A percentile compares a stretch with the other conserved stretches of the same genome.
Conservation (phyloP, 371 early-diverging fungal species). For the Mycotypha africana region DNA sequence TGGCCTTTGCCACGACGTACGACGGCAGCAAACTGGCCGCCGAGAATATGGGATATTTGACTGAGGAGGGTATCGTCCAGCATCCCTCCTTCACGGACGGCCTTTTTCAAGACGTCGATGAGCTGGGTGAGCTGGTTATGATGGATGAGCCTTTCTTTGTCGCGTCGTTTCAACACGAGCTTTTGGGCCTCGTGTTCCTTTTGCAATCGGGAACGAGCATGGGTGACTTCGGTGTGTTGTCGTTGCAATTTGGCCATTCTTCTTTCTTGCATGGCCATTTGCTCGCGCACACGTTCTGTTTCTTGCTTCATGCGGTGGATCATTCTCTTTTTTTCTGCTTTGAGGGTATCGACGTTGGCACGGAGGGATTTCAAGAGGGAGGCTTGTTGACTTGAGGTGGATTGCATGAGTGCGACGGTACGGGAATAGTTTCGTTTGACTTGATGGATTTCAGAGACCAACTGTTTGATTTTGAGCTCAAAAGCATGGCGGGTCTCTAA, state of each 20-base stretch:
- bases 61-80: slow-evolving; percentile 36
- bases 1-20: slow-evolving; percentile 26
- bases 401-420: slow-evolving; percentile 48
- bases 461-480: slow-evolving; percentile 66
- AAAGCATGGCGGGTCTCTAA: slow-evolving; percentile 48
- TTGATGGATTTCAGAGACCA: slow-evolving; percentile 68
- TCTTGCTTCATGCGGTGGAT: slow-evolving; percentile 77
- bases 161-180: slow-evolving; percentile 48
- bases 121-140: slow-evolving; percentile 51
- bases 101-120: slow-evolving; percentile 45
- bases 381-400: slow-evolving; percentile 52
- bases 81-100: slow-evolving; percentile 42
- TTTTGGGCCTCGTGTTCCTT: slow-evolving; percentile 64
- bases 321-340: slow-evolving; percentile 76
- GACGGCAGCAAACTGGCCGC: slow-evolving; percentile 39
- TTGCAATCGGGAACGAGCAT: slow-evolving; percentile 65
- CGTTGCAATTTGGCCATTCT: slow-evolving; percentile 69
- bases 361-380: slow-evolving; percentile 45
- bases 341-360: slow-evolving; percentile 58
- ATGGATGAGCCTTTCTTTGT: slow-evolving; percentile 51
- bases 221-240: slow-evolving; percentile 61
- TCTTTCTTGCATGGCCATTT: slow-evolving; percentile 60
- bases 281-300: slow-evolving; percentile 61
- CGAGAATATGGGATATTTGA: slow-evolving; percentile 39
- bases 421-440: slow-evolving; percentile 58